These are phyloP conservation scores for Ophiostoma triangulosporum DNA, from an alignment of 2,329 filamentous ascomycete species.

Conservation along the genomic window DNA sequence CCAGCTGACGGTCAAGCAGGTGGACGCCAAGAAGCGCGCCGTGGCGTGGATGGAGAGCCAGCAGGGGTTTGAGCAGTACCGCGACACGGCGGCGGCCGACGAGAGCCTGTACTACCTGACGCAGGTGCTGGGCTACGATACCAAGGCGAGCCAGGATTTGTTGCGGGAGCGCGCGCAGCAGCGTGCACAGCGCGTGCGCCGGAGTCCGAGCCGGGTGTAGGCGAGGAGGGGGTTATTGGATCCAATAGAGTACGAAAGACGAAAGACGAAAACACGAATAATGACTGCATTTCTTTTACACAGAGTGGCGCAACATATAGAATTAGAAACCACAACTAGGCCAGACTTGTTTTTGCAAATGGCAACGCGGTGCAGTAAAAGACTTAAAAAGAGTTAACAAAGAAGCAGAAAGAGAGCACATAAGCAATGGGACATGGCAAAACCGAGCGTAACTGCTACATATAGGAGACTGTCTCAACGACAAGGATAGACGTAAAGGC, in stretches of 20 bases:
- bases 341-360: not conserved
- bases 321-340: not conserved
- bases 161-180: conserved; percentile 27
- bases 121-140: conserved; percentile 39
- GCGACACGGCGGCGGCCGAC: conserved; percentile 51
- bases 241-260: not conserved
- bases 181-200: conserved; percentile 8
- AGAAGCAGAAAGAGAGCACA: conserved; percentile 22
- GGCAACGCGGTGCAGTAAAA: not conserved
- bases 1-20: conserved; percentile 69
- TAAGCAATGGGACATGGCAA: conserved; percentile 1
- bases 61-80: conserved; percentile 59
- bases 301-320: not conserved
- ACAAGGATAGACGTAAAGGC: not conserved
- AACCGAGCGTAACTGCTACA: conserved; percentile 1
- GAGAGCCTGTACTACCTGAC: conserved; percentile 48
- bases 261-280: not conserved
- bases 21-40: conserved; percentile 53
- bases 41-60: conserved; percentile 60
- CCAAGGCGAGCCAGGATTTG: conserved; percentile 33
- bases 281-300: not conserved
- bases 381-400: conserved; percentile 12
- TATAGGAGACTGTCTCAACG: not conserved
- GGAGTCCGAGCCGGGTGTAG: conserved; percentile 16
- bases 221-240: not conserved